Percentiles rank a stretch among this genome's conserved stretches.
Evolutionary conservation across 495 filamentous ascomycete species (phyloP).

Genomic region (Xylaria nigripes): DNA sequence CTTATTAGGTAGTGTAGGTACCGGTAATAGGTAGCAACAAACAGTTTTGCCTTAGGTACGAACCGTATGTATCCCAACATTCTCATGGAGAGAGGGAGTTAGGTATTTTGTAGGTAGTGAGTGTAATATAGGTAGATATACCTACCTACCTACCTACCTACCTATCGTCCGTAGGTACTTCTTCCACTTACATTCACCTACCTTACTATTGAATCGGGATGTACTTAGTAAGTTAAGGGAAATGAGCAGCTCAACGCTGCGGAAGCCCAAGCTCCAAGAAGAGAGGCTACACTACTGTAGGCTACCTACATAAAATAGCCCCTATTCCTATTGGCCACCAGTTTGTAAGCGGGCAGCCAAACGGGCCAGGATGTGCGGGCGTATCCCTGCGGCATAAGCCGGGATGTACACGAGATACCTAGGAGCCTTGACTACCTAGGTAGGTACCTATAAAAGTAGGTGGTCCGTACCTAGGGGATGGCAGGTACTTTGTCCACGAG

Average conservation of each 20-base stretch:
- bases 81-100: no score
- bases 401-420: neutral
- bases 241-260: neutral
- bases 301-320: neutral
- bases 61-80: no score
- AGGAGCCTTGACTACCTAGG: no score
- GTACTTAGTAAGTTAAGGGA: neutral
- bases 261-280: neutral
- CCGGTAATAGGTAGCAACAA: no score
- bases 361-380: neutral
- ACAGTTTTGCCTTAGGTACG: no score
- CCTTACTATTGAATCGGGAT: no score
- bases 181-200: no score
- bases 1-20: neutral
- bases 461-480: no score
- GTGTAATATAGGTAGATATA: no score
- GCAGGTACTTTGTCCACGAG: neutral
- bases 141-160: no score
- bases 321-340: conserved; percentile 2
- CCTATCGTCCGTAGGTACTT: neutral
- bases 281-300: neutral
- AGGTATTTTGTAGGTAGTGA: no score
- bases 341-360: neutral
- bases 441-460: no score
- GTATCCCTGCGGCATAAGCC: conserved; percentile 1